A percentile compares a stretch with the other conserved stretches of the same genome.
Conservation (phyloP, 208 protist genomes). For the Acanthamoeba lenticulata region DNA sequence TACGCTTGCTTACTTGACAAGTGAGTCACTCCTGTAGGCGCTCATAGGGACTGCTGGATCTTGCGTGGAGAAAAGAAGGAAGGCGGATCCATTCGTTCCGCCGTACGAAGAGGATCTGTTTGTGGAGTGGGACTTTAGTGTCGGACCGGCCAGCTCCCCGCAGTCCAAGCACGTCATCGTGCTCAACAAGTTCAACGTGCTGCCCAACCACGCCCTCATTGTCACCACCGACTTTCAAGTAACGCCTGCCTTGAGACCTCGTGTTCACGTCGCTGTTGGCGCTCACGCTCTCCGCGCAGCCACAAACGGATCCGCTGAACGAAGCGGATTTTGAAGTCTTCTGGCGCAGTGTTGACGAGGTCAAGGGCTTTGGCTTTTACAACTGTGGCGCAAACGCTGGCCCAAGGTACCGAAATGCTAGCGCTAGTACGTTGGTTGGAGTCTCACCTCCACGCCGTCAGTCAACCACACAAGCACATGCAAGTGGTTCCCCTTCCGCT, state of each 20-base stretch:
- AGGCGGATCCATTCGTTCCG: slow-evolving; percentile 50
- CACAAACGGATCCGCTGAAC: neutral
- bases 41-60: too few species aligned
- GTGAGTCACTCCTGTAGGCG: neutral
- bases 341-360: neutral
- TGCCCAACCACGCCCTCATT: slow-evolving; percentile 56
- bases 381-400: slow-evolving; percentile 41
- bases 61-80: too few species aligned
- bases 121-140: slow-evolving; percentile 27
- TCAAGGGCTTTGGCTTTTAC: slow-evolving; percentile 40
- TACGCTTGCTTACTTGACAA: neutral
- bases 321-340: slow-evolving; percentile 1
- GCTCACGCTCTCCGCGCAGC: neutral
- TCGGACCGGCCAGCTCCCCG: neutral
- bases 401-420: neutral
- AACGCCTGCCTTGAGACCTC: neutral
- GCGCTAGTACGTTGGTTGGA: neutral
- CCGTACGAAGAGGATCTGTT: slow-evolving; percentile 55
- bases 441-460: neutral
- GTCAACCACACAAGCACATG: slow-evolving; percentile 65
- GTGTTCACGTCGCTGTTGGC: neutral
- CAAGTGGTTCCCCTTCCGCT: slow-evolving; percentile 39
- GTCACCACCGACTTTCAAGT: slow-evolving; percentile 48
- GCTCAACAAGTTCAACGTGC: slow-evolving; percentile 61
- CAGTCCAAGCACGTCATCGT: neutral